Evolutionary conservation across 2,329 filamentous ascomycete genomes (phyloP).

Genomic region (Penicillium sp.): DNA sequence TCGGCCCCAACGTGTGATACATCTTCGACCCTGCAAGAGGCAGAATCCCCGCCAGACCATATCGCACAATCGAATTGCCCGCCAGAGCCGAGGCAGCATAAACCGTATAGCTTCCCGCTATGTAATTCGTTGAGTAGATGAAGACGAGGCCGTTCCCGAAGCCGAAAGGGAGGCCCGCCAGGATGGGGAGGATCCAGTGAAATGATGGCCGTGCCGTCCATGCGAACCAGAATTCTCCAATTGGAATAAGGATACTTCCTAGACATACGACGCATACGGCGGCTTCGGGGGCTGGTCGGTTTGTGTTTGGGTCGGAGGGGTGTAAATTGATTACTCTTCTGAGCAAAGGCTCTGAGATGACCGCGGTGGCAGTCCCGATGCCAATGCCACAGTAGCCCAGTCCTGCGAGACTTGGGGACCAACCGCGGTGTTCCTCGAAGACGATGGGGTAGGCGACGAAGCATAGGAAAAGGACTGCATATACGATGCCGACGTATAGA

Average conservation of each 20-base stretch:
- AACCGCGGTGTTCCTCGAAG: constrained; percentile 68
- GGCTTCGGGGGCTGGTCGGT: constrained; percentile 63
- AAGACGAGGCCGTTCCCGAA: constrained; percentile 70
- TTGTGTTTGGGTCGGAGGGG: constrained; percentile 64
- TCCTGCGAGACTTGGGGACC: constrained; percentile 67
- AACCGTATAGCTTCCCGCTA: constrained; percentile 70
- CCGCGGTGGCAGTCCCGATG: constrained; percentile 52
- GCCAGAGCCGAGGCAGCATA: constrained; percentile 74
- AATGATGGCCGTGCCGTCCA: constrained; percentile 74
- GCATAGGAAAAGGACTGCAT: constrained; percentile 79
- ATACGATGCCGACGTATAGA: constrained; percentile 67
- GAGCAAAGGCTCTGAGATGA: constrained; percentile 61
- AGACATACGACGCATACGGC: constrained; percentile 73
- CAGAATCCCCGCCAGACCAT: constrained; percentile 65
- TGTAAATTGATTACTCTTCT: constrained; percentile 71
- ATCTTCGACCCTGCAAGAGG: constrained; percentile 50
- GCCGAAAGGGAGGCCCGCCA: constrained; percentile 73
- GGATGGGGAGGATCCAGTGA: constrained; percentile 72
- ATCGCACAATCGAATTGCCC: constrained; percentile 70
- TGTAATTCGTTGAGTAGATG: constrained; percentile 73
- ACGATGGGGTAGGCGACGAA: constrained; percentile 82
- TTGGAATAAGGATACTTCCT: constrained; percentile 66
- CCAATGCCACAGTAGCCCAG: constrained; percentile 67
- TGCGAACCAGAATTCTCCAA: constrained; percentile 75
- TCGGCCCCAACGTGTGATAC: no score